Base-by-base conservation (phyloP, 2,329 filamentous ascomycete genomes). In the Elsinoe necatrix region DNA sequence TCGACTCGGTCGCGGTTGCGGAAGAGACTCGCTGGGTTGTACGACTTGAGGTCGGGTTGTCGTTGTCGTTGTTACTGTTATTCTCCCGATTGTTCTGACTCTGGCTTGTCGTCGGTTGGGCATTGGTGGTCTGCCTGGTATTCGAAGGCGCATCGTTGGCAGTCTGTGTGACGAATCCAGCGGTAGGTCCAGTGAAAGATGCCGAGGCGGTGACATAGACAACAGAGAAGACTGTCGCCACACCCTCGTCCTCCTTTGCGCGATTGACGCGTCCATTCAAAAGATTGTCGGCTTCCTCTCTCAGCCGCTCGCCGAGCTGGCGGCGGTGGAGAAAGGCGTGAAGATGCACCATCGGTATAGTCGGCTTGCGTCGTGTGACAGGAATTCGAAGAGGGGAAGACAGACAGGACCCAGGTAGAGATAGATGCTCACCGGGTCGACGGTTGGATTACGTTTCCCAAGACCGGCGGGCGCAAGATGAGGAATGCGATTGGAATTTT, bases 141-240 rank as follows among this genome's bases (percentile, higher is more conserved):
- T 45, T 39, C 16, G 51, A n/a, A 29, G 55, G 56, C 23, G 57
- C 56, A 23, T 56, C 50, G 31, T 61, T 58, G 1, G 61, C 54
- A 37, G 62, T 41, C 11, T 61, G 47, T 43, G 66, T 69, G 8
- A 63, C 62, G 52, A 67, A 70, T 35, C 66, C 63, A 29, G 66
- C 67, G 1, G 61, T 63, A 7, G 73, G 69, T 31, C 79, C 80
- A 21, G 70, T 66, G 61, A 82, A 82, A 43, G 77, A 79, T 57
- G 73, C 66, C 21, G 71, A 64, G 16, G 75, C 69, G 0, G 80
- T 82, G 48, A 79, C 73, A 67, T 81, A 82, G 56, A 82, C 75
- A 23, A 78, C 68, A 3, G 68, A 70, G 20, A 70, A 66, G 27
- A 72, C 64, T 1, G 71, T 72, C 25, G 66, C 62, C 52, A 65